Evolutionary conservation across 2,329 filamentous ascomycete genomes (phyloP).

Genomic region (Furcasterigmium furcatum): DNA sequence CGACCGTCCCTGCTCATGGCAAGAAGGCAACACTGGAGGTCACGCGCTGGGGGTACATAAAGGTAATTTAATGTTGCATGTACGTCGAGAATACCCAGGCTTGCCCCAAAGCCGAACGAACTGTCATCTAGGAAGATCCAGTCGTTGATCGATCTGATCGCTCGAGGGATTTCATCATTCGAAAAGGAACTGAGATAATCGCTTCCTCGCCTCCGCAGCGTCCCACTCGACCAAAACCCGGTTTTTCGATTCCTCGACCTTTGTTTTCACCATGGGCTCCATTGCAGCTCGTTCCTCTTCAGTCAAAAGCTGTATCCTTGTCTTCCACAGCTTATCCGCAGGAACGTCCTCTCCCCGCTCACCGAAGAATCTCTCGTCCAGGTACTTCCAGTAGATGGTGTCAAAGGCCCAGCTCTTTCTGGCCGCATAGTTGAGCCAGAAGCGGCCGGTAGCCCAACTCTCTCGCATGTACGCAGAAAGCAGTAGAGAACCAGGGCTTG

Average conservation of each 20-base stretch:
- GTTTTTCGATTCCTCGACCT: constrained; percentile 17
- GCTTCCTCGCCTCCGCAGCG: constrained; percentile 9
- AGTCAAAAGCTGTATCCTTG: constrained; percentile 17
- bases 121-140: no score
- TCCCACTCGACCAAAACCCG: constrained; percentile 17
- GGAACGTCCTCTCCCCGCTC: constrained; percentile 12
- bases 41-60: no score
- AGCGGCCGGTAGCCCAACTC: constrained; percentile 28
- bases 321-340: constrained; percentile 9
- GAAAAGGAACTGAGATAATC: constrained; percentile 10
- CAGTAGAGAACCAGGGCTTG: not conserved
- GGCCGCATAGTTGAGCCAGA: constrained; percentile 28
- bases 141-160: no score
- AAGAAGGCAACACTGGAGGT: no score
- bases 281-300: constrained; percentile 15
- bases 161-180: no score
- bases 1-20: no score
- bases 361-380: constrained; percentile 30
- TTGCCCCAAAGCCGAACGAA: no score
- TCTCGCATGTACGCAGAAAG: constrained; percentile 22
- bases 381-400: constrained; percentile 28
- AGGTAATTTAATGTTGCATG: no score
- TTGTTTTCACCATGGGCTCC: constrained; percentile 19
- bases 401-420: constrained; percentile 35
- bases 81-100: no score